These are phyloP conservation scores for Magnaporthales sp. DNA, from an alignment of 2,329 filamentous ascomycete genomes.

Conservation along the genomic window DNA sequence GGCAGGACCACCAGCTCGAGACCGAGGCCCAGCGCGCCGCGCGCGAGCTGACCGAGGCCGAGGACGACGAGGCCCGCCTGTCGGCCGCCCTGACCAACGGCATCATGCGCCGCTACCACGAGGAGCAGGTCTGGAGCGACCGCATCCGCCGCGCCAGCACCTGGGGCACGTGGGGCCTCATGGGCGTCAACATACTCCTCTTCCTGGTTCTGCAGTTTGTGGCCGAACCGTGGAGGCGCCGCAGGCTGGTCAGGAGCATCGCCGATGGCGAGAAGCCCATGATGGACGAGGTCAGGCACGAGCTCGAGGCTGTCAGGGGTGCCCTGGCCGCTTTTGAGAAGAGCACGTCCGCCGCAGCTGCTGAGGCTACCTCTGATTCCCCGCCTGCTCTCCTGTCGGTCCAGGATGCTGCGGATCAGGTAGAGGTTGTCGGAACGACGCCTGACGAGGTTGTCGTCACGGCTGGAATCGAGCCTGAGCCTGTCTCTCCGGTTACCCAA, in stretches of 20 bases:
- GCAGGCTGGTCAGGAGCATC: slow-evolving; percentile 71
- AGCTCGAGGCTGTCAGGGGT: slow-evolving; percentile 27
- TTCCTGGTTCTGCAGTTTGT: slow-evolving; percentile 81
- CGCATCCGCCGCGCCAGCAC: slow-evolving; percentile 94
- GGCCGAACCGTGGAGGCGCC: slow-evolving; percentile 85
- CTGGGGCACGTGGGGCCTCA: slow-evolving; percentile 96
- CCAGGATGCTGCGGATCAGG: neutral
- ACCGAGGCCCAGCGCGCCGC: slow-evolving; percentile 68
- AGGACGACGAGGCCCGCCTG: slow-evolving; percentile 71
- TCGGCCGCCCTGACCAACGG: slow-evolving; percentile 67
- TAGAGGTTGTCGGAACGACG: neutral
- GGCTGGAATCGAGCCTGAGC: neutral
- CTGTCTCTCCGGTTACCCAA: neutral
- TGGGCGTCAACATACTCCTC: slow-evolving; percentile 90
- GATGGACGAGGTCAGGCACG: slow-evolving; percentile 37
- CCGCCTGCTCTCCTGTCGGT: neutral
- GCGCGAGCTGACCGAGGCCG: slow-evolving; percentile 63
- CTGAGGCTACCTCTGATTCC: neutral
- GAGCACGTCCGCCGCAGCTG: slow-evolving; percentile 1
- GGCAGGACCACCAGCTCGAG: slow-evolving; percentile 88
- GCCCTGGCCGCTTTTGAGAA: slow-evolving; percentile 16
- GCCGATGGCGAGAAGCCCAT: slow-evolving; percentile 65
- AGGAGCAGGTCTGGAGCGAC: slow-evolving; percentile 99
- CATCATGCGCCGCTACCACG: slow-evolving; percentile 88
- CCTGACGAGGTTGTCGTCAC: neutral